A percentile compares a stretch with the other conserved stretches of the same genome.
phyloP scores from a whole-genome alignment of 208 protist species.

The Herpetomonas muscarum region DNA sequence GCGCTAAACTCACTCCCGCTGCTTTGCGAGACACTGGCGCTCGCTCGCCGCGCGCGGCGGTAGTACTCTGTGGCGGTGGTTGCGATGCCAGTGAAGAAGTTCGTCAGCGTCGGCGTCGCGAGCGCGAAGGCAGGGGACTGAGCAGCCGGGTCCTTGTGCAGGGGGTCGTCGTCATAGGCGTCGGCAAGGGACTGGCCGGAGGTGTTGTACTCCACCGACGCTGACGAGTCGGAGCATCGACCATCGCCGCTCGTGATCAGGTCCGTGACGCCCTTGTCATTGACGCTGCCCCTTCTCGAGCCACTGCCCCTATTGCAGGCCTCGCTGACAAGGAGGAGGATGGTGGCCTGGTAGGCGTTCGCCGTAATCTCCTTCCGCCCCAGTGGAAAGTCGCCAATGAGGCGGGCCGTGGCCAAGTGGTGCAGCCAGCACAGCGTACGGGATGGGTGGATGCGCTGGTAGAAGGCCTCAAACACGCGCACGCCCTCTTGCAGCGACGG shows the following conservation, averaged over 20 bases:
- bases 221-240: too few species aligned
- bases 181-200: too few species aligned
- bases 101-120: too few species aligned
- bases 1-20: too few species aligned
- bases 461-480: slow-evolving; percentile 48
- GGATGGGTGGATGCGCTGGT: slow-evolving; percentile 42
- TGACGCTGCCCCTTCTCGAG: not conserved
- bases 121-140: too few species aligned
- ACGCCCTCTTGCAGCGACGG: slow-evolving; percentile 31
- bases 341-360: slow-evolving; percentile 44
- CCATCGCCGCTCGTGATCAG: not conserved
- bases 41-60: too few species aligned
- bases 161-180: too few species aligned
- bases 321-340: slow-evolving; percentile 67
- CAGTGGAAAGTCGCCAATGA: slow-evolving; percentile 42
- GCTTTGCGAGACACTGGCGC: too few species aligned
- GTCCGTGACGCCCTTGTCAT: not conserved
- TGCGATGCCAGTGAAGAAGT: too few species aligned
- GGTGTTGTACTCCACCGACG: too few species aligned
- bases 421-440: slow-evolving; percentile 66
- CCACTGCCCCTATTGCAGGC: slow-evolving; percentile 13
- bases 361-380: slow-evolving; percentile 55
- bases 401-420: slow-evolving; percentile 42
- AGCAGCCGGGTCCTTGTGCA: too few species aligned
- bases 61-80: too few species aligned